A percentile compares a stretch with the other conserved stretches of the same genome.
phyloP scores from a whole-genome alignment of 768 basidiomycete genomes.

The Fibroporia radiculosa region DNA sequence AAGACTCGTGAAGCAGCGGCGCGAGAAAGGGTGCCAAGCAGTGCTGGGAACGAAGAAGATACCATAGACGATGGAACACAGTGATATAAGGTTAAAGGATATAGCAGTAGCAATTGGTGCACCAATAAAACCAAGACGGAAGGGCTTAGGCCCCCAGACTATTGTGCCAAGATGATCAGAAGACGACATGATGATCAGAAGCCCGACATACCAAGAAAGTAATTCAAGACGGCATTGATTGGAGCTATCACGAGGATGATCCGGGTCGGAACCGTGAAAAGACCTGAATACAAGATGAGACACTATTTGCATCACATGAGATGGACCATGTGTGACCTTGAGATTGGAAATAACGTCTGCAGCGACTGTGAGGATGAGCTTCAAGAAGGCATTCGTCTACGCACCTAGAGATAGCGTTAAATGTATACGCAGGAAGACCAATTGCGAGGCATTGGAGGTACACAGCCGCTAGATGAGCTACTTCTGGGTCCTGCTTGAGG shows the following conservation, averaged over 20 bases:
- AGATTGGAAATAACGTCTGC: constrained; percentile 72
- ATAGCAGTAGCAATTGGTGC: constrained; percentile 87
- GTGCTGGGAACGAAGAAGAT: constrained; percentile 53
- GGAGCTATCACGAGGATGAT: constrained; percentile 81
- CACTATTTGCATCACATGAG: background rate
- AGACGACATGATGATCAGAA: background rate
- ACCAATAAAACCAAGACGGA: constrained; percentile 85
- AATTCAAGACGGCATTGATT: constrained; percentile 78
- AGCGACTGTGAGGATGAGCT: background rate
- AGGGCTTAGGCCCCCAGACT: constrained; percentile 76
- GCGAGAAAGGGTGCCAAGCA: constrained; percentile 76
- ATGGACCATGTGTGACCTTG: constrained; percentile 42
- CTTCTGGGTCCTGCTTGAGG: constrained; percentile 76
- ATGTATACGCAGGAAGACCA: constrained; percentile 71
- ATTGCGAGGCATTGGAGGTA: constrained; percentile 74
- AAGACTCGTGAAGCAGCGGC: constrained; percentile 58
- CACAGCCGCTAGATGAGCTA: constrained; percentile 65
- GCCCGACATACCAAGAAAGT: constrained; percentile 55
- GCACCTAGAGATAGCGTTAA: constrained; percentile 48
- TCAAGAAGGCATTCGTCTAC: constrained; percentile 1
- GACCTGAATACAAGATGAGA: constrained; percentile 32
- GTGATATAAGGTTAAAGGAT: constrained; percentile 78
- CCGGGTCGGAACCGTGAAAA: constrained; percentile 80
- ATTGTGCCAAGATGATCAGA: background rate
- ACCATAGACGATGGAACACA: constrained; percentile 56